phyloP scores from a whole-genome alignment of 108 stramenopile genomes.

The Nitzschia inconspicua region DNA sequence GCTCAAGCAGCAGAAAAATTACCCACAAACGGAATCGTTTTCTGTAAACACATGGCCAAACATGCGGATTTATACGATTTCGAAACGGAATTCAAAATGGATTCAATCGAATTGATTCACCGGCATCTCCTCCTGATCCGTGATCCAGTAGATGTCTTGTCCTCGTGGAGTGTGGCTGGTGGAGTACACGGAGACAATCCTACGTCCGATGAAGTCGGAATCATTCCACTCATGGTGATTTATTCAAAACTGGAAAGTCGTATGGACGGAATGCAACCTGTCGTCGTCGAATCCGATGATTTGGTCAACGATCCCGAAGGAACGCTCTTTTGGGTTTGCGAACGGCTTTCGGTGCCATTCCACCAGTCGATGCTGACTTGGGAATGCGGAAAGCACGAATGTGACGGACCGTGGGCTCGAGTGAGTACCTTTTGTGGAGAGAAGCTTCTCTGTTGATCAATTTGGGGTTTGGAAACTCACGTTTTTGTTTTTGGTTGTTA shows the following conservation, averaged over 20 bases:
- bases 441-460: background rate
- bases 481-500: background rate
- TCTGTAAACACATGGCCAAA: conserved; percentile 94
- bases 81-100: conserved; percentile 42
- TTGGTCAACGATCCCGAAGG: conserved; percentile 59
- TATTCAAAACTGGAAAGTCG: conserved; percentile 55
- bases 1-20: conserved; percentile 43
- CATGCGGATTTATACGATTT: conserved; percentile 68
- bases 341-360: conserved; percentile 57
- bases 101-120: conserved; percentile 41
- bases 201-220: conserved; percentile 79
- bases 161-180: conserved; percentile 58
- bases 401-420: conserved; percentile 80
- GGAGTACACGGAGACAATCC: conserved; percentile 59
- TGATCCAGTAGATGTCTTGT: conserved; percentile 60
- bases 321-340: conserved; percentile 45
- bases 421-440: background rate
- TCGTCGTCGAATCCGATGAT: conserved; percentile 84
- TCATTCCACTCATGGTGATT: conserved; percentile 62
- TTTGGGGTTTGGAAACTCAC: background rate
- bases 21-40: conserved; percentile 44
- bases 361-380: conserved; percentile 67
- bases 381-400: conserved; percentile 59
- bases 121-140: conserved; percentile 68
- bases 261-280: background rate